phyloP scores from a whole-genome alignment of 257 asterid species.

The Solanum chiquidenum region DNA sequence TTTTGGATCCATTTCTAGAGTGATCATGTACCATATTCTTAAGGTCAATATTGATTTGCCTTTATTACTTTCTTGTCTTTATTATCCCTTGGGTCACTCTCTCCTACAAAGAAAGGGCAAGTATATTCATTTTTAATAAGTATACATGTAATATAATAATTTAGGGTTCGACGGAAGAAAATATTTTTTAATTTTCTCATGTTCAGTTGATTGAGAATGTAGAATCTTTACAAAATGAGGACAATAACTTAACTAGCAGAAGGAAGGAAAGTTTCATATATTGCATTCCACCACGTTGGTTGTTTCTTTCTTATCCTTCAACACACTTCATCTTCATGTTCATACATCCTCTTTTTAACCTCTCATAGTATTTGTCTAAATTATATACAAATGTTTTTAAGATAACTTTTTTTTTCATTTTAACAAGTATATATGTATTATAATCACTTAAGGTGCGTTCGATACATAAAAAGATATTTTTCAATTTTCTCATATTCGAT shows the following conservation, averaged over 20 bases:
- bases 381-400: not conserved
- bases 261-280: not conserved
- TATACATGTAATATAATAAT: too few relatives aligned
- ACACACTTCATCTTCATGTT: not conserved
- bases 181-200: not conserved
- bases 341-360: rapidly evolving
- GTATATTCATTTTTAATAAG: not conserved
- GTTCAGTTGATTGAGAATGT: not conserved
- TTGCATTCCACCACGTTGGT: not conserved
- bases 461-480: rapidly evolving
- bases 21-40: not conserved
- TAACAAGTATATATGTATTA: not conserved
- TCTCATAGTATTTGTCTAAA: not conserved
- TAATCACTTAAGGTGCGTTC: not conserved
- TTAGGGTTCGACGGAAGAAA: too few relatives aligned
- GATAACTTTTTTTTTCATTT: not conserved
- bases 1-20: not conserved
- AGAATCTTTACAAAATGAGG: not conserved
- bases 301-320: not conserved
- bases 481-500: not conserved
- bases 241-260: not conserved
- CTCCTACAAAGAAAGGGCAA: not conserved
- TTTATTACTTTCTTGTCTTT: not conserved
- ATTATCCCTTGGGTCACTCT: not conserved
- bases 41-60: not conserved